These are phyloP conservation scores for Fistulinella cinereoalba DNA, from an alignment of 1,284 basidiomycete genomes.

Conservation along the genomic window DNA sequence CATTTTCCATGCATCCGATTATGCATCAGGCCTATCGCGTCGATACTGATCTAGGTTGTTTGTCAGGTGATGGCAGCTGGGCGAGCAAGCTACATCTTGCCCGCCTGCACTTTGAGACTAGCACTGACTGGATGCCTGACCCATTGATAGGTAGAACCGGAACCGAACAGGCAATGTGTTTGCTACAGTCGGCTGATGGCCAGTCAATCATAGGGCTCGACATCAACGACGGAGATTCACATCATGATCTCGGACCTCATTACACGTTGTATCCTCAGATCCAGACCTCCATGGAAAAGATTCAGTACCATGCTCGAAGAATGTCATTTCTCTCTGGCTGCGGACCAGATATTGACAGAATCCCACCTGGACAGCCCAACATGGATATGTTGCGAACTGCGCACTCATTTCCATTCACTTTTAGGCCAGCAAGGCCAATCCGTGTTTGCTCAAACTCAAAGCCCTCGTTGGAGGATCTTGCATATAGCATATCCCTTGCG, in stretches of 20 bases:
- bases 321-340: no score
- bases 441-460: no score
- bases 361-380: no score
- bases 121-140: constrained; percentile 35
- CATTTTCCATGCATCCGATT: neutral
- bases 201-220: constrained; percentile 39
- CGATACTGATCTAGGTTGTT: neutral
- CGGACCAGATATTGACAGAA: neutral
- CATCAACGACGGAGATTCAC: no score
- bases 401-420: no score
- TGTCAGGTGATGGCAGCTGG: neutral
- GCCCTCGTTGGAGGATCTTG: no score
- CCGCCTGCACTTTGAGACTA: constrained; percentile 29
- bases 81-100: neutral
- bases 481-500: neutral
- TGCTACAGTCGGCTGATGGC: constrained; percentile 38
- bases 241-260: no score
- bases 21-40: neutral
- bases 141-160: constrained; percentile 45
- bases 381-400: no score
- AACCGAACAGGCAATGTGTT: constrained; percentile 43
- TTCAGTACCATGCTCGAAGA: no score
- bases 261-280: no score
- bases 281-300: no score
- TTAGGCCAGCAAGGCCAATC: no score